phyloP scores from a whole-genome alignment of 371 early-diverging fungal species.

The Mucor mucedo region DNA sequence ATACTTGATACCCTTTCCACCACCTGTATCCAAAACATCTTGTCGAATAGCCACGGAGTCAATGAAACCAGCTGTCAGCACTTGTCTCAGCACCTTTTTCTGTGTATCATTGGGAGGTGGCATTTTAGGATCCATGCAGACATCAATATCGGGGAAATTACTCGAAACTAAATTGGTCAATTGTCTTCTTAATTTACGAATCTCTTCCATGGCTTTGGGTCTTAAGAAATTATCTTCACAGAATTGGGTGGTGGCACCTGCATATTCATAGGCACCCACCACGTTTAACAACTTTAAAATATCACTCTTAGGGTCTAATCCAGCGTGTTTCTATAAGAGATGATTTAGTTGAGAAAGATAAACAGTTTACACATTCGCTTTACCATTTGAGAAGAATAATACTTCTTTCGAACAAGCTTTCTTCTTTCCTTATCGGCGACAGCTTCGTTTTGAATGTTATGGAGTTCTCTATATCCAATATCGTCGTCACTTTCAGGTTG shows the following conservation, averaged over 20 bases:
- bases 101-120: slow-evolving; percentile 77
- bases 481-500: slow-evolving; percentile 53
- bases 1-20: slow-evolving; percentile 45
- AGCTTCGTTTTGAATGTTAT: slow-evolving; percentile 49
- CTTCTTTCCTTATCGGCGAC: slow-evolving; percentile 56
- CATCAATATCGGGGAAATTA: slow-evolving; percentile 65
- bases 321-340: slow-evolving; percentile 59
- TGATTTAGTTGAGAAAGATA: background rate
- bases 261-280: slow-evolving; percentile 90
- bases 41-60: slow-evolving; percentile 89
- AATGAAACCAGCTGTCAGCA: slow-evolving; percentile 86
- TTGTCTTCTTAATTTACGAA: slow-evolving; percentile 86
- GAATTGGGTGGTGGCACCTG: slow-evolving; percentile 74
- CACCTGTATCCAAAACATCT: slow-evolving; percentile 69
- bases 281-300: slow-evolving; percentile 80
- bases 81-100: slow-evolving; percentile 78
- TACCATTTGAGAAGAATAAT: slow-evolving; percentile 55
- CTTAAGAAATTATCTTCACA: slow-evolving; percentile 85
- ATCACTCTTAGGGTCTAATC: slow-evolving; percentile 82
- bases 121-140: slow-evolving; percentile 65
- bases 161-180: slow-evolving; percentile 79
- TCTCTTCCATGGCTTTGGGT: slow-evolving; percentile 93
- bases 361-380: slow-evolving; percentile 2
- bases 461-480: slow-evolving; percentile 41
- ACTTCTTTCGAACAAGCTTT: slow-evolving; percentile 53